Base-by-base conservation (phyloP, 2,329 filamentous ascomycete species). In the Exophiala spinifera region DNA sequence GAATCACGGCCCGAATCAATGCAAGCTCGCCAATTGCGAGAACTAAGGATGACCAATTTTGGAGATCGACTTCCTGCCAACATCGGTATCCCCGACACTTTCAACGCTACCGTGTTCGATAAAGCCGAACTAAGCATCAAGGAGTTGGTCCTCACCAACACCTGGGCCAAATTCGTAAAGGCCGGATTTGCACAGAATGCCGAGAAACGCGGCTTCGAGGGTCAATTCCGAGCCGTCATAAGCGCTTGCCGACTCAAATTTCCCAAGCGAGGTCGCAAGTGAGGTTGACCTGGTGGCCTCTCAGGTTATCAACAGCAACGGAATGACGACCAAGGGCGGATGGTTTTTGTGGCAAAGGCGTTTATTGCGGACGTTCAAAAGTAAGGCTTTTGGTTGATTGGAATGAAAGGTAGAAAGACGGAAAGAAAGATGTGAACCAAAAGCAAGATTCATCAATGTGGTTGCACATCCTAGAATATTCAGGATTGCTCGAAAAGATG, bases 121-220 rank as follows among this genome's bases (percentile, higher is more conserved):
- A 74, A 70, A 3, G 81, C 83, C 0, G 77, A 84, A 63, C 68
- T 69, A n/a, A 79, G 77, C 61, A 80, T 87, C 69, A 86, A 85
- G 67, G 84, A 86, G 55, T 74, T 87, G 4, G 83, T 87, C 2
- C 70, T 86, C 55, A 85, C 83, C 13, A 87, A 87, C 64, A 87
- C 85, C 0, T 87, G 85, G 84, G 79, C 70, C 28, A 72, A 72
- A 60, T 73, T 72, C 48, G 65, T 72, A 36, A 64, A 61, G 25
- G 61, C 57, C 1, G 63, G 63, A n/a, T 64, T 56, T 51, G 61
- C 61, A 17, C 54, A 60, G 20, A 53, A 57, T 17, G 53, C 48
- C 13, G 48, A 48, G 25, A 56, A 59, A 23, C 37, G 34, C 17
- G 31, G 49, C 19, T 50, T 57, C 28, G 33, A 44, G 8, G 40